Conservation (phyloP, 23 red algal genomes). For the Gracilaria gracilis region DNA sequence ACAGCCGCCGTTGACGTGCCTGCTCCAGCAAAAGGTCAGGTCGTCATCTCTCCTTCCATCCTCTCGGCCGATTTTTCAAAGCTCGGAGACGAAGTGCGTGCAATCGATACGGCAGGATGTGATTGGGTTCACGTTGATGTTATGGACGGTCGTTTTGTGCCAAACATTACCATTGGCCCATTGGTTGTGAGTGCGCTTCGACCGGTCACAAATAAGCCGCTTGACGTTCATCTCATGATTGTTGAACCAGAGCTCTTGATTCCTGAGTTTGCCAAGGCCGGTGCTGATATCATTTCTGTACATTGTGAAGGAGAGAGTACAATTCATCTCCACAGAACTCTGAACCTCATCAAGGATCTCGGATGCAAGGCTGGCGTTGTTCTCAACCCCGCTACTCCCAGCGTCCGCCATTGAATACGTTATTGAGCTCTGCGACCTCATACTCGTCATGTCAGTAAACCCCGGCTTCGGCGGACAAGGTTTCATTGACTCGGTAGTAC, state of each 20-base stretch:
- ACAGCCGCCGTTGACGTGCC: slow-evolving; percentile 20
- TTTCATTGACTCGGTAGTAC: slow-evolving; percentile 79
- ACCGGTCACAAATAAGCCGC: slow-evolving; percentile 77
- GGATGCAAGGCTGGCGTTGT: slow-evolving; percentile 88
- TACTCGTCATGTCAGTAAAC: slow-evolving; percentile 98
- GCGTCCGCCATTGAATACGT: slow-evolving; percentile 86
- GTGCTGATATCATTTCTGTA: slow-evolving; percentile 95
- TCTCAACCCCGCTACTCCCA: slow-evolving; percentile 95
- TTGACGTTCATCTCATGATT: slow-evolving; percentile 98
- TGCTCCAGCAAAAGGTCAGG: slow-evolving; percentile 41
- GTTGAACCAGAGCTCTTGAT: slow-evolving; percentile 80
- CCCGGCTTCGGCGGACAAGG: slow-evolving; percentile 96
- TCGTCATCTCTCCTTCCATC: slow-evolving; percentile 87
- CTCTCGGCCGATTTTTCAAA: slow-evolving; percentile 96
- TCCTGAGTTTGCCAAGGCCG: slow-evolving; percentile 86
- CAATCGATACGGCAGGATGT: slow-evolving; percentile 79
- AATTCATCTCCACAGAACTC: slow-evolving; percentile 97
- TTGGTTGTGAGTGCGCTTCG: slow-evolving; percentile 79
- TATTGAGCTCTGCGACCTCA: slow-evolving; percentile 78
- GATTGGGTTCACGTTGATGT: slow-evolving; percentile 98
- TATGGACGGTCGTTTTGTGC: slow-evolving; percentile 99
- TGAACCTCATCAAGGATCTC: slow-evolving; percentile 72
- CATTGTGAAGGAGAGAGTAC: slow-evolving; percentile 93
- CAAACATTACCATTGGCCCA: slow-evolving; percentile 96
- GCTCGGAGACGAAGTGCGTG: slow-evolving; percentile 84